These are phyloP conservation scores for Kazachstania sp. DNA, from an alignment of 1,139 yeast species.

Conservation along the genomic window DNA sequence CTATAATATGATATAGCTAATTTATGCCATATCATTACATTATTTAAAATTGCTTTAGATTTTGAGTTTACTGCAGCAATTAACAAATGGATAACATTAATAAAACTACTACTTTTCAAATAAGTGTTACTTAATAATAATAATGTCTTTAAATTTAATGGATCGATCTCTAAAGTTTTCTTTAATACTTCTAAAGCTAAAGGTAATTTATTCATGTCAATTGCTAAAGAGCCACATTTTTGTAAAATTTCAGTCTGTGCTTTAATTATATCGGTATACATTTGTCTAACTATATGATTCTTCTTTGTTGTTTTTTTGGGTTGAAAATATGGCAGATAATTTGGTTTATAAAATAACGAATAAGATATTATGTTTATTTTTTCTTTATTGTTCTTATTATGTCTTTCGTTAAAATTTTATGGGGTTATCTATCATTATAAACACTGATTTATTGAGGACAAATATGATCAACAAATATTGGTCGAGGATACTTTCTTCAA, in stretches of 20 bases:
- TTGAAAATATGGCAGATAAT: background rate
- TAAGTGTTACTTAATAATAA: conserved; percentile 14
- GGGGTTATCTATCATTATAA: no score
- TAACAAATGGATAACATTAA: conserved; percentile 13
- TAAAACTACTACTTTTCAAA: conserved; percentile 12
- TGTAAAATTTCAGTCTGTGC: conserved; percentile 12
- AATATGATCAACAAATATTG: no score
- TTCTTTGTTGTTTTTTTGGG: background rate
- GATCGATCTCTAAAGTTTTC: conserved; percentile 12
- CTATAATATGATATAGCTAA: conserved; percentile 11
- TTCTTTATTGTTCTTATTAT: background rate
- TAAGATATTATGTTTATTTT: background rate
- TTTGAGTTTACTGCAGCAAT: conserved; percentile 11
- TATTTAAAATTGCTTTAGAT: conserved; percentile 3
- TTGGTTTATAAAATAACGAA: background rate
- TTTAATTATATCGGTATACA: conserved; percentile 7
- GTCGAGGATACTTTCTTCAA: no score
- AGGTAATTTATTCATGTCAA: conserved; percentile 14
- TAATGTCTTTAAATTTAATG: conserved; percentile 13
- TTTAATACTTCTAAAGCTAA: conserved; percentile 13
- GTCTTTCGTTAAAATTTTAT: background rate
- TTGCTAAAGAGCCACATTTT: conserved; percentile 18
- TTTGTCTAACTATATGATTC: background rate
- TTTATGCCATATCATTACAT: conserved; percentile 12
- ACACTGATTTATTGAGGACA: no score